Evolutionary conservation across 441 rosid genomes (phyloP).

Genomic region (Gossypium trilobum): DNA sequence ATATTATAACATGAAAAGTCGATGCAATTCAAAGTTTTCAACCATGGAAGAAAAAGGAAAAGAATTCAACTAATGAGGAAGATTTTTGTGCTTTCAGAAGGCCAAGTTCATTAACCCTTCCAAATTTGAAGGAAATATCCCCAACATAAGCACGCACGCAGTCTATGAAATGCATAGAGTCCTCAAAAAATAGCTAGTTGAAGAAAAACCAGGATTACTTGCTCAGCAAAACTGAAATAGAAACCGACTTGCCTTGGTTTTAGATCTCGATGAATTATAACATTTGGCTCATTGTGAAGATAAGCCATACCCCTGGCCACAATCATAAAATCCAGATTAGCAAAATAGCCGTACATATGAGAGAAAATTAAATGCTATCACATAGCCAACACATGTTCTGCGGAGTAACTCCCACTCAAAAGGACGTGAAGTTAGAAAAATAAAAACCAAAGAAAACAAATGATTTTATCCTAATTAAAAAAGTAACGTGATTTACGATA

Average conservation of each 20-base stretch:
- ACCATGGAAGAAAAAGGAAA: neutral
- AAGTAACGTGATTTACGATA: neutral
- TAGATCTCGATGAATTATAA: slow-evolving; percentile 83
- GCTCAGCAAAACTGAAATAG: slow-evolving; percentile 4
- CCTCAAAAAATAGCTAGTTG: neutral
- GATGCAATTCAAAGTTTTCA: slow-evolving; percentile 9
- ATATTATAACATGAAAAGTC: slow-evolving; percentile 8
- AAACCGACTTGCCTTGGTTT: slow-evolving; percentile 63
- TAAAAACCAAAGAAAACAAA: neutral
- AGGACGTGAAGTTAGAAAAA: neutral
- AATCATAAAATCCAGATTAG: slow-evolving; percentile 21
- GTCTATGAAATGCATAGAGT: neutral
- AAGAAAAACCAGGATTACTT: neutral
- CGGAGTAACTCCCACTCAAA: neutral
- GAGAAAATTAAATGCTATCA: neutral
- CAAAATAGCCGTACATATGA: slow-evolving; percentile 2
- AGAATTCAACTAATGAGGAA: neutral
- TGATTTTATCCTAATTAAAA: neutral
- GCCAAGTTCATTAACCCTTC: neutral
- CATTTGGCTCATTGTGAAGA: slow-evolving; percentile 96
- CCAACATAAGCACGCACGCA: neutral
- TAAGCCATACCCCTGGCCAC: slow-evolving; percentile 85
- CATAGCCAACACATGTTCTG: neutral
- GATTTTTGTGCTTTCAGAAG: neutral
- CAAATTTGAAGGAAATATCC: neutral